phyloP scores from a whole-genome alignment of 176 grass and related monocot species.

The Hordeum marinum region DNA sequence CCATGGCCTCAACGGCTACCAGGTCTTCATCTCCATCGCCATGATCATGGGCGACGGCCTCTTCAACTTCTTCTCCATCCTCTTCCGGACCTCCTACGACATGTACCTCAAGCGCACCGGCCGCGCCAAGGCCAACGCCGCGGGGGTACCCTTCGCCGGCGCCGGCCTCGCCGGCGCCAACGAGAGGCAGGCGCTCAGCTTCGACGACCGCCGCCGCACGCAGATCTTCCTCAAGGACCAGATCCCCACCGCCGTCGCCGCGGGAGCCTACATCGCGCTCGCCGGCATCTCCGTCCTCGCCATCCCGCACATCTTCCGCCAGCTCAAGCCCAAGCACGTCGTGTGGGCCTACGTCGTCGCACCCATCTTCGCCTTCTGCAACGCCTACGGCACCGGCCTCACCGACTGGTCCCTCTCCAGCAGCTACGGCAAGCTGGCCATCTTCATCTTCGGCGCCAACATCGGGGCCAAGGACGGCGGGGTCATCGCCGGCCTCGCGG shows the following conservation, averaged over 20 bases:
- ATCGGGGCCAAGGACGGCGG: constrained; percentile 31
- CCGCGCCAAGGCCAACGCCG: neutral
- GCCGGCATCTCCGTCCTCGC: constrained; percentile 38
- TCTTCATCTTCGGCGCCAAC: constrained; percentile 82
- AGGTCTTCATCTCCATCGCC: constrained; percentile 76
- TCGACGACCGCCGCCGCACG: constrained; percentile 29
- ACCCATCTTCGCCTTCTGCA: constrained; percentile 77
- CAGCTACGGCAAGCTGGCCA: constrained; percentile 91
- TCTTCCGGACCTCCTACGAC: constrained; percentile 46
- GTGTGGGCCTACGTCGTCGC: constrained; percentile 53
- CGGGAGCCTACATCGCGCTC: constrained; percentile 22
- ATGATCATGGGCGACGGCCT: constrained; percentile 63
- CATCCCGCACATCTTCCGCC: constrained; percentile 59
- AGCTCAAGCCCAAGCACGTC: constrained; percentile 44
- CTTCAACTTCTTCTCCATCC: constrained; percentile 47
- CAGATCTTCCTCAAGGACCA: constrained; percentile 66
- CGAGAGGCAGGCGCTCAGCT: constrained; percentile 38
- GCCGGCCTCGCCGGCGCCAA: neutral
- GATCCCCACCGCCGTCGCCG: constrained; percentile 42
- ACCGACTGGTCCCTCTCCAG: constrained; percentile 78
- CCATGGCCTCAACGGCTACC: constrained; percentile 57
- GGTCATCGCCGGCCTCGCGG: constrained; percentile 45
- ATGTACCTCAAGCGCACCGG: constrained; percentile 38
- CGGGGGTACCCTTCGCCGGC: neutral
- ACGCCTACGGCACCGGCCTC: constrained; percentile 87